phyloP scores from a whole-genome alignment of 2,329 filamentous ascomycete genomes.

The Dryadomyces sulphureus region DNA sequence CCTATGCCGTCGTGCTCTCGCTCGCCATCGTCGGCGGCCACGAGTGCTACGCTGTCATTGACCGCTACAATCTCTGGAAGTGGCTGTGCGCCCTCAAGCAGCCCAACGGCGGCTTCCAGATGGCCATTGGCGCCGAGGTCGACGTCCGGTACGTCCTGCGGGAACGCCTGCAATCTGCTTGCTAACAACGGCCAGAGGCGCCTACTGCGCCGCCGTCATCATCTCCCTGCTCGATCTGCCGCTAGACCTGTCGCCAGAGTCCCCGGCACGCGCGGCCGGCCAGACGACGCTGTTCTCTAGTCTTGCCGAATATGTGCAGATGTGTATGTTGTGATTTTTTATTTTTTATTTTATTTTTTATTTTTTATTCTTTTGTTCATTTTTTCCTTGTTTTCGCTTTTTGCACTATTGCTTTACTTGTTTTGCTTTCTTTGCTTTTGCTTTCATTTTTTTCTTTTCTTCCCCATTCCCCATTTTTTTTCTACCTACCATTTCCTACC shows the following conservation, averaged over 20 bases:
- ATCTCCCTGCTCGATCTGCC: conserved; percentile 72
- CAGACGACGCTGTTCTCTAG: conserved; percentile 51
- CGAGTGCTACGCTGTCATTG: conserved; percentile 53
- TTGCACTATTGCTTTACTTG: neutral
- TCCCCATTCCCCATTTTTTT: too few species aligned
- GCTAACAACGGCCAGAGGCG: conserved; percentile 43
- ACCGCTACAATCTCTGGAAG: conserved; percentile 76
- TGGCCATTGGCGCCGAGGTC: conserved; percentile 76
- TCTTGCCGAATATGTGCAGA: conserved; percentile 64
- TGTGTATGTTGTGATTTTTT: conserved; percentile 44
- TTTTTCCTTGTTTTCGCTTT: neutral
- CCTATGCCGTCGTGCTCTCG: conserved; percentile 71
- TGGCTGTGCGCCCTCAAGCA: conserved; percentile 84
- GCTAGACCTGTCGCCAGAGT: conserved; percentile 58
- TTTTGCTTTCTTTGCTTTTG: neutral
- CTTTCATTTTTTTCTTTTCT: neutral
- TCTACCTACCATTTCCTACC: too few species aligned
- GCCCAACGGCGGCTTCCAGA: conserved; percentile 73
- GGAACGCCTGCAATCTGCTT: too few species aligned
- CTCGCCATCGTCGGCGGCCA: conserved; percentile 65
- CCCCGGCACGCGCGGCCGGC: conserved; percentile 50
- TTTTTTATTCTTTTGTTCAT: neutral
- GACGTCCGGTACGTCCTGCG: conserved; percentile 62
- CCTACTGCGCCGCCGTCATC: conserved; percentile 79
- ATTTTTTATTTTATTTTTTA: neutral